Evolutionary conservation across 306 rosid genomes (phyloP), one percentile per base, ranked within the genome.

Genomic region (Cucurbita argyrosperma): DNA sequence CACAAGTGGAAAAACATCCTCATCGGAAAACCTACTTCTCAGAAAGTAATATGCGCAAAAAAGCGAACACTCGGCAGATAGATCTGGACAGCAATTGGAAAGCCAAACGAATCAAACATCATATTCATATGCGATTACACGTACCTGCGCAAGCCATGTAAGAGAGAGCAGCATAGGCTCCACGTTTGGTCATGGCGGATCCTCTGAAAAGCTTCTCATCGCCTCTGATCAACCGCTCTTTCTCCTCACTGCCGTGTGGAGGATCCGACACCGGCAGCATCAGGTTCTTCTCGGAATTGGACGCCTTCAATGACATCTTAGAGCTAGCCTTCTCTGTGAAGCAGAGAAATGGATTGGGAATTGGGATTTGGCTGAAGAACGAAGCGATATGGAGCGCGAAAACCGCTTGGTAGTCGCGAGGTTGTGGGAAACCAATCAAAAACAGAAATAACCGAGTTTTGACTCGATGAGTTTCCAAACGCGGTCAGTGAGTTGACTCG

Each of bases 131-230:
- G 57, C 57, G 57, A 47, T 47, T 8, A 47, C 3, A 7, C 57
- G 61, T 69, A 92, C 97, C 96, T 4, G 98, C 96, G 72, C 96
- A 94, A 26, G 90, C 71, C 98, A 94, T 94, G 77, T 94, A 90
- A 8, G 96, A 94, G 74, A 90, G 54, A 23, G 98, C 96, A 6
- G 97, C 98, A 66, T 76, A 86, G 66, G 90, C 96, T 18, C 98
- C 96, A 13, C 96, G 97, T 75, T 80, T 84, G 80, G 97, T 84
- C 94, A 94, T 89, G 84, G 93, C 75, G 75, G 98, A 90, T 21
- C 97, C 96, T 85, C 80, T 83, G 84, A 89, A 90, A 63, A 89
- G 87, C 76, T 88, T 82, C 43, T 82, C 89, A 5, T 82, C 86
- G 65, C 47, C 84, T 77, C 80, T 75, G 79, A 78, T 18, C 72